Base-by-base conservation (phyloP, 805 yeast species). In the Zygotorulaspora danielsina region DNA sequence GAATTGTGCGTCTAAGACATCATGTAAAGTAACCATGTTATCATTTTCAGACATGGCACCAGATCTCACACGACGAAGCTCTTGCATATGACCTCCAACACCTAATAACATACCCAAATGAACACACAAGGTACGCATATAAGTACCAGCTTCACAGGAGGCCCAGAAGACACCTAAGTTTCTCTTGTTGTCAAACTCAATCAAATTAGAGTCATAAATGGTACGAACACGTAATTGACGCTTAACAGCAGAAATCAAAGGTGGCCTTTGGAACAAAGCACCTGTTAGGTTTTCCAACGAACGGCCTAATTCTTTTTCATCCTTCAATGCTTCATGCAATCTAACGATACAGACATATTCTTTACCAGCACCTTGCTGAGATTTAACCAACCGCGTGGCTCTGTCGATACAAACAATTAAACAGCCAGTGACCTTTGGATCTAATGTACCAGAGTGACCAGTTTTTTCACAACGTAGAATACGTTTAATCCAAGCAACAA, bases 61-160 rank as follows among this genome's bases (percentile, higher is more conserved):
- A 34, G 96, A 85, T 72, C 98, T 81, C 49, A 93, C 98, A 76
- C 98, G 89, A 72, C 98, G 87, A 59, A 93, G 81, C 72, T 93
- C 98, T 77, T 93, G 98, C 98, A 93, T 93, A 72, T 93, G 98
- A 54, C 97, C 98, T 66, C 98, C 98, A 54, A 88, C 97, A 59
- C 97, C 97, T 52, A 93, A 75, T 45, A 93, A 75, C 96, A 93
- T 89, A 72, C 98, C 98, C 59, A 93, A 73, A 69, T 93, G 98
- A 42, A 93, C 98, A 82, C 98, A 93, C 57, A 93, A 73, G 36
- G 98, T 93, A 78, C 98, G 84, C 96, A 93, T 93, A 71, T 93
- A 93, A 45, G 98, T 93, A 71, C 98, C 98, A 46, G 98, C 98
- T 74, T 93, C 98, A 77, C 98, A 93, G 29, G 95, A 84, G 44